These are phyloP conservation scores for Prototheca wickerhamii DNA, from an alignment of 163 green algal species.

Conservation along the genomic window DNA sequence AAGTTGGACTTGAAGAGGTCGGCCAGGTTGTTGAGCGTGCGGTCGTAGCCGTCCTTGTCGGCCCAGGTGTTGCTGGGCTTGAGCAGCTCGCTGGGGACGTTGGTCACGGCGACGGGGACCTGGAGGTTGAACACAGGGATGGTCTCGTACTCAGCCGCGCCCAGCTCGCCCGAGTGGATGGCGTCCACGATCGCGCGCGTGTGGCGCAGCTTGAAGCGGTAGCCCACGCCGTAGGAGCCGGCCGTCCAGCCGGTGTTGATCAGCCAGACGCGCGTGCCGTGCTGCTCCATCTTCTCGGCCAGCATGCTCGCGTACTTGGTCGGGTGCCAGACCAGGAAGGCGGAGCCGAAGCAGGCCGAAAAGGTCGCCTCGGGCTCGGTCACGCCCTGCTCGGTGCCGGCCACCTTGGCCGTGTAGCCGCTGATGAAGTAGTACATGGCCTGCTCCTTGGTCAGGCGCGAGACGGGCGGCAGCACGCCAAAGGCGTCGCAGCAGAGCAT, in stretches of 20 bases:
- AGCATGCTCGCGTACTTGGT: conserved; percentile 90
- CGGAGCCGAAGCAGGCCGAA: conserved; percentile 89
- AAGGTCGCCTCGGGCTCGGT: conserved; percentile 94
- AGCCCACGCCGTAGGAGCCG: conserved; percentile 79
- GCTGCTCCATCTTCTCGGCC: conserved; percentile 79
- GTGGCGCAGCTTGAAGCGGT: conserved; percentile 84
- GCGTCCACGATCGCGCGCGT: conserved; percentile 93
- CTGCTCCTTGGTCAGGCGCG: conserved; percentile 77
- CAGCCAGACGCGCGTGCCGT: conserved; percentile 71
- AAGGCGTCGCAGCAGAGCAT: conserved; percentile 92
- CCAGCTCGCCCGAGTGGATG: conserved; percentile 86
- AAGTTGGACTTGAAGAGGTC: conserved; percentile 29
- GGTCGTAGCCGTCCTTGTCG: conserved; percentile 11
- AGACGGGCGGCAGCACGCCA: conserved; percentile 89
- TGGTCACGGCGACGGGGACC: conserved; percentile 21
- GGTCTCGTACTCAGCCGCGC: conserved; percentile 37
- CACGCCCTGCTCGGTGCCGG: conserved; percentile 88
- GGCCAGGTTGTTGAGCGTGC: conserved; percentile 11
- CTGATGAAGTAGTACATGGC: conserved; percentile 98
- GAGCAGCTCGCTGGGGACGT: conserved; percentile 30
- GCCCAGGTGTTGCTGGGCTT: conserved; percentile 29
- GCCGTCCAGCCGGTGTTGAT: conserved; percentile 93
- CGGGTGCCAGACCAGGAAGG: conserved; percentile 90
- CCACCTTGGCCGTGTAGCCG: conserved; percentile 81
- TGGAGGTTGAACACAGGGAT: conserved; percentile 77